Evolutionary conservation across 2,329 filamentous ascomycete genomes (phyloP).

Genomic region (Exophiala phaeomuriformis): DNA sequence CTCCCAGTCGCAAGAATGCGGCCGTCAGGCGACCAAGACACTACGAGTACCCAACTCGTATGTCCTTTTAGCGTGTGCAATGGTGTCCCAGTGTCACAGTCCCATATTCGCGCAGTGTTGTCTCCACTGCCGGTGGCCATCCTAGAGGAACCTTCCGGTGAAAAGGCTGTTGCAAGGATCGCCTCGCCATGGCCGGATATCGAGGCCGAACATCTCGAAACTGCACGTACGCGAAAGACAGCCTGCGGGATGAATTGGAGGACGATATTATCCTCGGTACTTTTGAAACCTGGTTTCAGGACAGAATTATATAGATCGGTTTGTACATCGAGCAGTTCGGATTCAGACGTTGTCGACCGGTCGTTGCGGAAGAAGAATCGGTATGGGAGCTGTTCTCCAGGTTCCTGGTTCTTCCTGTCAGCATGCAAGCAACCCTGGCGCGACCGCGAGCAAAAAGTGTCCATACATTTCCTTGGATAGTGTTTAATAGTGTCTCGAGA

Average conservation of each 20-base stretch:
- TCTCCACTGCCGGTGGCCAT: conserved; percentile 88
- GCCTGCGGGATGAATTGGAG: conserved; percentile 72
- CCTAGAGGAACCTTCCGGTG: conserved; percentile 65
- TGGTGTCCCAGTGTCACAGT: conserved; percentile 87
- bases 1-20: conserved; percentile 76
- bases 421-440: conserved; percentile 21
- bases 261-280: conserved; percentile 55
- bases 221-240: conserved; percentile 85
- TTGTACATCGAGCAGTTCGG: conserved; percentile 40
- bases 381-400: conserved; percentile 57
- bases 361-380: conserved; percentile 53
- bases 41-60: conserved; percentile 79
- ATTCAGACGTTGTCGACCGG: conserved; percentile 29
- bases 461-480: conserved; percentile 65
- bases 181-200: conserved; percentile 89
- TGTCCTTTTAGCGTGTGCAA: conserved; percentile 80
- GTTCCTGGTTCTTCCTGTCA: conserved; percentile 37
- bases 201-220: conserved; percentile 79
- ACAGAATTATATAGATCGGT: conserved; percentile 46
- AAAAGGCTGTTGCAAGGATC: conserved; percentile 80
- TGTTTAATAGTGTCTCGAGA: conserved; percentile 78
- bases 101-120: conserved; percentile 85
- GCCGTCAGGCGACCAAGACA: conserved; percentile 81
- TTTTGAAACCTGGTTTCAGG: conserved; percentile 45
- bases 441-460: background rate